Conservation (phyloP, 306 rosid genomes). For the Cyamopsis tetragonoloba region DNA sequence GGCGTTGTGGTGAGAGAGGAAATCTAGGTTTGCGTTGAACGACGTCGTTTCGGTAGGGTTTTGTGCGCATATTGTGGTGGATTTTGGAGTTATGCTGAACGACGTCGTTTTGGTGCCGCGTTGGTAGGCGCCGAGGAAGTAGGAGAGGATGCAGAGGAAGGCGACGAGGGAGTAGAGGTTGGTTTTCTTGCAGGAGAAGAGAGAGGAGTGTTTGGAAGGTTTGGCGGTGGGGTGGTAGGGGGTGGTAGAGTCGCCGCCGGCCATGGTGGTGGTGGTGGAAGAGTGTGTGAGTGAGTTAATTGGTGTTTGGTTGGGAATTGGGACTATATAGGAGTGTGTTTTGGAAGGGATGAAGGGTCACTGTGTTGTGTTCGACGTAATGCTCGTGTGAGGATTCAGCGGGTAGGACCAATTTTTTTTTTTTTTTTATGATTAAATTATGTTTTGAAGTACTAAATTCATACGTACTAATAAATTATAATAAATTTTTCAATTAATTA, state of each 20-base stretch:
- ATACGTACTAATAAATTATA: too few species aligned
- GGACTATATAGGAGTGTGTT: not conserved
- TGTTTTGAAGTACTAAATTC: too few species aligned
- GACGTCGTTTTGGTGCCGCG: not conserved
- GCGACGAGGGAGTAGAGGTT: constrained; percentile 45
- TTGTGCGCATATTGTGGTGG: constrained; percentile 14
- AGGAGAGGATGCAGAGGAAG: constrained; percentile 57
- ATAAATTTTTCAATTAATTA: too few species aligned
- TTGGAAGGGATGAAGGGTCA: too few species aligned
- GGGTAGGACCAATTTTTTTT: too few species aligned
- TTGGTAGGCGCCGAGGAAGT: constrained; percentile 52
- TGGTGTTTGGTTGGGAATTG: not conserved
- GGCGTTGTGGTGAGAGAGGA: constrained; percentile 42
- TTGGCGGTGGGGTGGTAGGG: constrained; percentile 52
- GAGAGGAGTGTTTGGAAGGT: constrained; percentile 27
- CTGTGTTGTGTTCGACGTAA: too few species aligned
- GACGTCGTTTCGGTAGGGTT: not conserved
- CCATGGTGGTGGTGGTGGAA: constrained; percentile 21
- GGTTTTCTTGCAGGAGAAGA: constrained; percentile 32
- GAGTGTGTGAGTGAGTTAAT: not conserved
- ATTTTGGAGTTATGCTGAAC: not conserved
- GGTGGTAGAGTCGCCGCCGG: not conserved
- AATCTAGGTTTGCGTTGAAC: constrained; percentile 29
- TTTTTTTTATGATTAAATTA: too few species aligned
- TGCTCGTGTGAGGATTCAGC: too few species aligned